Evolutionary conservation across 2,329 filamentous ascomycete species (phyloP), one percentile per base, ranked within the genome.

Genomic region (Monilinia vaccinii-corymbosi): DNA sequence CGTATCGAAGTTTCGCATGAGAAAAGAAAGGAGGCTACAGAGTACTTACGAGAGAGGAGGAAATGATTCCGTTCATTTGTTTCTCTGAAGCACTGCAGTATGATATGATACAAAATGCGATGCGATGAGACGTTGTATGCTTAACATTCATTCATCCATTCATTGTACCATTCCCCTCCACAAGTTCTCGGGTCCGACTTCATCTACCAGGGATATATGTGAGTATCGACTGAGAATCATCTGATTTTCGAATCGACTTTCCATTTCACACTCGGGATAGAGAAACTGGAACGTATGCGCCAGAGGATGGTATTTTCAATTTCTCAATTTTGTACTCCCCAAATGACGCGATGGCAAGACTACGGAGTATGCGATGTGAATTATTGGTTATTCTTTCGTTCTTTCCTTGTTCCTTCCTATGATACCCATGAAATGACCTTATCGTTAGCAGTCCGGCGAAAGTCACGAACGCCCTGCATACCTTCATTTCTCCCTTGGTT

Each of bases 191-290:
- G 38, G 21, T 13, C 51, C 25, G 18, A 44, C 28, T 32, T 44
- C 5, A 4, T 31, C 14, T 18, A 44, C 38, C 28, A 4, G 8
- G 3, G 14, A 10, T 32, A 32, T 23, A 53, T 53, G 38, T 44
- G 25, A 53, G 38, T 53, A 53, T 53, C 51, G 40, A 31, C 38
- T 53, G 38, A 53, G 38, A 16, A 44, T 44, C 51, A 32, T 53
- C 25, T 53, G 51, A 53, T 53, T 32, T 40, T 53, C 38, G 38
- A 44, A 44, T 53, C 13, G 38, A 44, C 25, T 53, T 42, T 53
- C 18, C 38, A 44, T 32, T 32, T 44, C 51, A 21, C n/a, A 53
- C 13, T 23, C 16, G 25, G 38, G 25, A 31, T 4, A 44, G 42
- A 32, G 8, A 28, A 44, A 23, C 25, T 2, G 40, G 31, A 32